These are phyloP conservation scores for Ascochyta lentis DNA, from an alignment of 2,329 filamentous ascomycete genomes.

Conservation along the genomic window DNA sequence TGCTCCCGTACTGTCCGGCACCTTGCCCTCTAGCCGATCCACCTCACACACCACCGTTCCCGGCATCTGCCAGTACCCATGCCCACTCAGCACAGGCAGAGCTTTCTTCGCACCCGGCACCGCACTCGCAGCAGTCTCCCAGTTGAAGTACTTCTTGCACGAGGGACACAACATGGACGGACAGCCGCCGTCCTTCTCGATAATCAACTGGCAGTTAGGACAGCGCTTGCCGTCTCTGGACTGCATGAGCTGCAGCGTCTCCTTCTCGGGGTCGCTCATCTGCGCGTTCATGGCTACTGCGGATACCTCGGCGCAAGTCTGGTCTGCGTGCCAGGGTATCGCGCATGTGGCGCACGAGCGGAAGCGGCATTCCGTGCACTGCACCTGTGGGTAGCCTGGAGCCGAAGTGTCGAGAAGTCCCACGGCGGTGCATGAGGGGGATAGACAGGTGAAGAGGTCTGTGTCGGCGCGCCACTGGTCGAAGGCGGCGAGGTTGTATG, in stretches of 20 bases:
- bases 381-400: constrained; percentile 36
- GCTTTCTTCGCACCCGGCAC: constrained; percentile 29
- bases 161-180: constrained; percentile 32
- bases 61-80: constrained; percentile 2
- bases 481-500: constrained; percentile 36
- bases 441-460: constrained; percentile 24
- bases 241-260: constrained; percentile 33
- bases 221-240: constrained; percentile 35
- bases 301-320: constrained; percentile 33
- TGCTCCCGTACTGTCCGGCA: not conserved
- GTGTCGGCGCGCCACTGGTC: constrained; percentile 27
- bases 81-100: not conserved
- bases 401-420: constrained; percentile 25
- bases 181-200: constrained; percentile 42
- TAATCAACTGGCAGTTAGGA: constrained; percentile 39
- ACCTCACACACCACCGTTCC: constrained; percentile 4
- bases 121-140: constrained; percentile 31
- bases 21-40: not conserved
- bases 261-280: constrained; percentile 33
- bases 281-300: constrained; percentile 25
- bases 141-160: constrained; percentile 37
- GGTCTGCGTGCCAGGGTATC: constrained; percentile 32
- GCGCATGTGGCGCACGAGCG: constrained; percentile 32
- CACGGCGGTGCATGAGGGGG: constrained; percentile 18
- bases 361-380: constrained; percentile 26